phyloP scores from a whole-genome alignment of 768 basidiomycete species.

The Rossbeevera mucosa region DNA sequence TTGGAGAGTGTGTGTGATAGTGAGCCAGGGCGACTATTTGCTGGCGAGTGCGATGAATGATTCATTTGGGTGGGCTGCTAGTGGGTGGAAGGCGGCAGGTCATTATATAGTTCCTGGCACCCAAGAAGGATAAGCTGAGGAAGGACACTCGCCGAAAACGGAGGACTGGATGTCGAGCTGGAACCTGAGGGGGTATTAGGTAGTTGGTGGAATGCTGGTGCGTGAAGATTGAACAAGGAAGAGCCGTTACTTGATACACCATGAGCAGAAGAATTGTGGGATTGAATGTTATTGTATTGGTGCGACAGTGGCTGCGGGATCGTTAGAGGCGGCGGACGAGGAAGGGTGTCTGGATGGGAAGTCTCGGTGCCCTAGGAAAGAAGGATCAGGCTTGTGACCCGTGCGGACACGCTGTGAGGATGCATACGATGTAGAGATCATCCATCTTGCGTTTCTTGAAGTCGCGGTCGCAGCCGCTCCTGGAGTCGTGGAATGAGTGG shows the following conservation, averaged over 20 bases:
- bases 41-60: conserved; percentile 46
- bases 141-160: conserved; percentile 83
- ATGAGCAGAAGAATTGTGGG: conserved; percentile 38
- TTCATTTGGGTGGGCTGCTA: conserved; percentile 69
- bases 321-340: conserved; percentile 53
- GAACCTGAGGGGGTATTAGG: conserved; percentile 70
- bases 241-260: conserved; percentile 35
- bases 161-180: conserved; percentile 69
- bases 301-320: conserved; percentile 52
- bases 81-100: conserved; percentile 38
- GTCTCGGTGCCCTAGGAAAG: conserved; percentile 43
- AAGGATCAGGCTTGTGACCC: neutral
- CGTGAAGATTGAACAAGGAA: conserved; percentile 50
- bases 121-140: conserved; percentile 31
- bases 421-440: conserved; percentile 50
- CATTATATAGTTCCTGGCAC: conserved; percentile 49
- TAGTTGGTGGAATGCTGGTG: conserved; percentile 54
- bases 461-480: conserved; percentile 48
- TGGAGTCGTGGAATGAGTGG: conserved; percentile 45
- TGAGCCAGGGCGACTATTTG: conserved; percentile 44
- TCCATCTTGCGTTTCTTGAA: conserved; percentile 63
- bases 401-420: neutral
- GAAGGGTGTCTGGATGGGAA: conserved; percentile 33
- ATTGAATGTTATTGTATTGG: conserved; percentile 42
- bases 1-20: conserved; percentile 36